phyloP scores from a whole-genome alignment of 257 asterid genomes.

The Lithospermum erythrorhizon region DNA sequence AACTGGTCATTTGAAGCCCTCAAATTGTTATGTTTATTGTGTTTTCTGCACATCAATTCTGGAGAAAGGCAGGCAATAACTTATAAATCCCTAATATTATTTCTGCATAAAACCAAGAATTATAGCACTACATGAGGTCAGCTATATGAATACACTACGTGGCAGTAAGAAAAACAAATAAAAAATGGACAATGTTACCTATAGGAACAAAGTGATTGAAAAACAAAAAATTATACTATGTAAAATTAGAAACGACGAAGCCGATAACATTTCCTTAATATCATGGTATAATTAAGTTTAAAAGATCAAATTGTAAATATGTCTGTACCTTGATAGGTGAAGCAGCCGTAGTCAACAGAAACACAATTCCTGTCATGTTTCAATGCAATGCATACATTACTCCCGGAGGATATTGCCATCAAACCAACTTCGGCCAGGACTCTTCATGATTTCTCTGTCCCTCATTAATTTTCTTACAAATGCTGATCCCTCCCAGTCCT shows the following conservation, averaged over 20 bases:
- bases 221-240: too few species aligned
- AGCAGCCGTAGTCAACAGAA: not conserved
- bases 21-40: too few species aligned
- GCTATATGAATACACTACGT: not conserved
- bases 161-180: not conserved
- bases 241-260: not conserved
- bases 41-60: not conserved
- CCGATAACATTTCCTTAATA: too few species aligned
- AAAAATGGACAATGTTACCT: not conserved
- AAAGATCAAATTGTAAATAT: too few species aligned
- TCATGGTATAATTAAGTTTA: too few species aligned
- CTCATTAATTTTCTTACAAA: constrained; percentile 58
- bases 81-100: too few species aligned
- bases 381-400: not conserved
- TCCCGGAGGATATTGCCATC: constrained; percentile 8
- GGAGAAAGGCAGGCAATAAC: not conserved
- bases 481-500: constrained; percentile 68
- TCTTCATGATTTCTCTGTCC: constrained; percentile 44
- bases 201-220: not conserved
- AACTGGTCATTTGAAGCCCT: not conserved
- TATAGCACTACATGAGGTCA: too few species aligned
- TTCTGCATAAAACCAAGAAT: not conserved
- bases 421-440: constrained; percentile 81
- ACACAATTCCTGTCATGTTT: not conserved
- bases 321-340: not conserved